Base-by-base conservation (phyloP, 768 basidiomycete genomes). In the Tricholoma saponaceum region DNA sequence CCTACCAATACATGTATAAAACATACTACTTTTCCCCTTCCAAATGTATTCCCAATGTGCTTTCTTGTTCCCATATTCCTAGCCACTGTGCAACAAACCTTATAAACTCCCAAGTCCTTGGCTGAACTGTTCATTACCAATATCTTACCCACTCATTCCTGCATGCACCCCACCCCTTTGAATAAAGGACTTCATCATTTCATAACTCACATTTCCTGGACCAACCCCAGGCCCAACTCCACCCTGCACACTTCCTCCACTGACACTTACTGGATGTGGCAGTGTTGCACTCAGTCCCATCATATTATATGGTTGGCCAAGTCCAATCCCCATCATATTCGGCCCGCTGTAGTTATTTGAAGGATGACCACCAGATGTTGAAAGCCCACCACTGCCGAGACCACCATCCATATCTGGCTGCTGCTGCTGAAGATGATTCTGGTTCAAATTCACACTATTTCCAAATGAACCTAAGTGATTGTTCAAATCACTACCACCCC, bases 131-230 rank as follows among this genome's bases (percentile, higher is more conserved):
- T n/a, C n/a, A n/a, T n/a, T n/a, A n/a, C n/a, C n/a, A n/a, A n/a
- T n/a, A n/a, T n/a, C n/a, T 26, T 46, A 23, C 44, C 44, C 44
- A 46, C 13, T 6, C 22, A 53, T 41, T 39, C 33, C 52, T 5
- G n/a, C 18, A 53, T 26, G 22, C n/a, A 22, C 52, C 13, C 25
- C 37, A 16, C 70, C 77, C 44, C 77, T 65, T 51, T 74, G 73
- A 66, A 76, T 70, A 58, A 80, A 76, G 16, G 76, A 74, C 59
- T 78, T 76, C 64, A 80, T 64, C 63, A 77, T 72, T 61, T 78
- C 75, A 50, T 69, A 70, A 52, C 70, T 77, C 33, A 77, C 64
- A 54, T 67, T 67, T 39, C 67, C 57, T 54, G 62, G 52, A 44
- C 62, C 55, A 18, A 53, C 14, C 51, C 32, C 51, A 20, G 32